Evolutionary conservation across 2,329 filamentous ascomycete genomes (phyloP), one percentile per base, ranked within the genome.

Genomic region (Penicillium sp.): DNA sequence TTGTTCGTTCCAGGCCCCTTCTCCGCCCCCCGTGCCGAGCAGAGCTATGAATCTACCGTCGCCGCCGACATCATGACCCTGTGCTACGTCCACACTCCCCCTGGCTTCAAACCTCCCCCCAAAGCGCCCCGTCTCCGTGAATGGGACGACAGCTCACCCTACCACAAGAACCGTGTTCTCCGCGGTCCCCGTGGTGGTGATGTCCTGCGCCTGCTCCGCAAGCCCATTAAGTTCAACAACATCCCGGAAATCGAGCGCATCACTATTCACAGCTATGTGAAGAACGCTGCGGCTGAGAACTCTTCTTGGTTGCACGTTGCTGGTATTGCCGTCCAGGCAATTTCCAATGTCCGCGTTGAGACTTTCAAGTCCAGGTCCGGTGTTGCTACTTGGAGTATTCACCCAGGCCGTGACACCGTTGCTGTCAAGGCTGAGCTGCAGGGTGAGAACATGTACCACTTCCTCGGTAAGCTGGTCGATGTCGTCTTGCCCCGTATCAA

Each of bases 401-500:
- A 84, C 57, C 82, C 86, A 66, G 89, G 89, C 43, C 86, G 88
- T 70, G 83, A 86, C 60, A 81, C 91, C 27, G 72, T 76, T 48
- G 86, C 90, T 56, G 85, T 90, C 63, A 97, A 93, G 69, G 86
- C 85, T 47, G 88, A 90, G 24, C 77, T 99, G 59, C 80, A 82
- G 52, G 91, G 91, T 29, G 88, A 94, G 71, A 83, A 88, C 55
- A 94, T 95, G 67, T 90, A 91, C 59, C 88, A 97, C 72, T 97
- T 99, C 73, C 71, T 99, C 43, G 89, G 93, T 68, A 96, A 96
- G 79, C 80, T 92, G 63, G 81, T 97, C 52, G 91, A 96, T 71
- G 80, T 97, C 8, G 92, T 99, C 5, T 82, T 97, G 71, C 94
- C 94, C 38, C 90, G 87, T 69, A 95, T 99, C 76, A 99, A 97